Evolutionary conservation across 2,329 filamentous ascomycete genomes (phyloP), one percentile per base, ranked within the genome.

Genomic region (Ophiosphaerella korrae): DNA sequence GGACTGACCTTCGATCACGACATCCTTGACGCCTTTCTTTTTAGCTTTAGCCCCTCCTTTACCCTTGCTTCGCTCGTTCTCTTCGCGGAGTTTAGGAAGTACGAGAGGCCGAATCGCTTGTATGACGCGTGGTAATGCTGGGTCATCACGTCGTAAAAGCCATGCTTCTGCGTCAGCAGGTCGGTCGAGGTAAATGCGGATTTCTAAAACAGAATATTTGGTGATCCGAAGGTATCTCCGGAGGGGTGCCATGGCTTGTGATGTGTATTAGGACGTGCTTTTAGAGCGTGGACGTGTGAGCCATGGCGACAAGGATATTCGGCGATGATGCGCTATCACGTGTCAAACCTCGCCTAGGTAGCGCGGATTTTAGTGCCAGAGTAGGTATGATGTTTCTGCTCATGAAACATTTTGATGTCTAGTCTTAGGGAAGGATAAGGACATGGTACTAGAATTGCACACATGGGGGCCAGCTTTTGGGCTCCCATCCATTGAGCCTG

Each of bases 181-280:
- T 64, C 93, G 92, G 59, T 97, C 93, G 40, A 97, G 85, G 74
- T 97, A 97, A 62, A 99, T 94, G 59, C 92, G 92, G 58, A 90
- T 92, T 81, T 99, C 94, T n/a, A 99, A 83, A 29, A 97, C 92
- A 4, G 93, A 96, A 74, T 91, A 90, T 70, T 93, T 92, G 48
- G 89, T 93, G 63, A 97, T 96, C 45, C 93, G 86, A 48, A 97
- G 82, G 72, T 97, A 97, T 64, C 92, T 85, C 52, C 92, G 86
- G 41, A 96, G 85, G 9, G 92, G 92, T 11, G 92, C 88, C 92
- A 97, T 97, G 16, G 42, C 53, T 37, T 41, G 36, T 23, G 26
- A 34, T 23, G 48, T 13, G 16, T 23, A 23, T 29, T 26, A 29
- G 11, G 11, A 9, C 11, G 7, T 7, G 7, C 26, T 29, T 29